Percentiles rank a stretch among this genome's conserved stretches.
Conservation (phyloP, 768 basidiomycete genomes). For the Fistulinella prunicolor region DNA sequence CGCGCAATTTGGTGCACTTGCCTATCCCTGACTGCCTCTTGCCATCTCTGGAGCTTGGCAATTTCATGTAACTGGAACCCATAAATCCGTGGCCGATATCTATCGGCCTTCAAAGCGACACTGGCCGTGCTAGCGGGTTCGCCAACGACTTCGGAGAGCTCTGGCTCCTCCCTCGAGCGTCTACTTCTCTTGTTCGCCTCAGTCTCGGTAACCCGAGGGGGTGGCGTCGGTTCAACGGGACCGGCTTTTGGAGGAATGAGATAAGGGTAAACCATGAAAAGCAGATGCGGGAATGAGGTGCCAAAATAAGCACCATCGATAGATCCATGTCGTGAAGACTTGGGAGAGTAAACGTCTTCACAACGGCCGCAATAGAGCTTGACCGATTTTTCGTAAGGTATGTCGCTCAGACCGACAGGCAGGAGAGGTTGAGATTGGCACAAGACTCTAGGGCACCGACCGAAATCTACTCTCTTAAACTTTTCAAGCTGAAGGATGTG, state of each 20-base stretch:
- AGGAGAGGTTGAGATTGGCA: slow-evolving; percentile 94
- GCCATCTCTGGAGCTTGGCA: slow-evolving; percentile 93
- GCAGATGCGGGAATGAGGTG: slow-evolving; percentile 94
- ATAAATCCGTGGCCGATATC: slow-evolving; percentile 91
- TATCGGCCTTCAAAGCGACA: slow-evolving; percentile 85
- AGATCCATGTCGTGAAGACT: slow-evolving; percentile 92
- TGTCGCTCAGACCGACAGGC: slow-evolving; percentile 93
- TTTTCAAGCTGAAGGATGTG: slow-evolving; percentile 73
- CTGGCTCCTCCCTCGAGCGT: slow-evolving; percentile 54
- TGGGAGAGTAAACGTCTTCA: slow-evolving; percentile 98
- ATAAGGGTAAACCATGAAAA: slow-evolving; percentile 95
- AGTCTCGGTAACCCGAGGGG: slow-evolving; percentile 28
- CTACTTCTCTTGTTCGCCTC: slow-evolving; percentile 36
- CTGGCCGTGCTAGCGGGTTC: slow-evolving; percentile 74
- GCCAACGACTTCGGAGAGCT: slow-evolving; percentile 52
- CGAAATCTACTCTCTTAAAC: slow-evolving; percentile 97
- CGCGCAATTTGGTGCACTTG: slow-evolving; percentile 24
- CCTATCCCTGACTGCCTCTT: slow-evolving; percentile 89
- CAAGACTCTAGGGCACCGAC: slow-evolving; percentile 95
- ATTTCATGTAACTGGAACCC: slow-evolving; percentile 96
- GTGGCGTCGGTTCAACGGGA: slow-evolving; percentile 39
- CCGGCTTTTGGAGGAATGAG: slow-evolving; percentile 83
- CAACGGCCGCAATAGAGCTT: slow-evolving; percentile 98
- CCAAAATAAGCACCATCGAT: slow-evolving; percentile 99
- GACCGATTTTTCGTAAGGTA: slow-evolving; percentile 98